Conservation (phyloP, 257 asterid genomes). For the Fraxinus americana region DNA sequence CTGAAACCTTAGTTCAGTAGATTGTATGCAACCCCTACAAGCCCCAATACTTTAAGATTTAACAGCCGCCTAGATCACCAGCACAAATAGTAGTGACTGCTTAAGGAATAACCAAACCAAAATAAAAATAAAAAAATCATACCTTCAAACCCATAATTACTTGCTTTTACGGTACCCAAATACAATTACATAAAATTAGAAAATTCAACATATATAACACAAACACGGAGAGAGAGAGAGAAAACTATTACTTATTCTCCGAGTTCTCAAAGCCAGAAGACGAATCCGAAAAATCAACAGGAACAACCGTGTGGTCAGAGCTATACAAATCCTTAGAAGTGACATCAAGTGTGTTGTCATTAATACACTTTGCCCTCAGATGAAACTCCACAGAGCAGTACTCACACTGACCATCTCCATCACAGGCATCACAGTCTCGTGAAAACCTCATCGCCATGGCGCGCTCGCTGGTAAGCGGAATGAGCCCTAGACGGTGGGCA, state of each 20-base stretch:
- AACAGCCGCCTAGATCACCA: not conserved
- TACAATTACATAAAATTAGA: constrained; percentile 1
- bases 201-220: constrained; percentile 3
- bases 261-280: constrained; percentile 46
- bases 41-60: not conserved
- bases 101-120: too few species aligned
- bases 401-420: constrained; percentile 98
- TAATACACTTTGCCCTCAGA: constrained; percentile 71
- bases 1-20: too few species aligned
- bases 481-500: constrained; percentile 87
- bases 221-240: not conserved
- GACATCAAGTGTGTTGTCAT: constrained; percentile 85
- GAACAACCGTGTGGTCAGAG: constrained; percentile 86
- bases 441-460: constrained; percentile 98
- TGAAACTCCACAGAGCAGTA: constrained; percentile 95
- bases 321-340: constrained; percentile 86
- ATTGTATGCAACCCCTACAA: not conserved
- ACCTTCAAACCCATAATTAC: not conserved
- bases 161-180: not conserved
- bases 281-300: constrained; percentile 76
- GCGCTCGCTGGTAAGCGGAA: constrained; percentile 84
- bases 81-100: not conserved
- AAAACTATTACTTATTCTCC: constrained; percentile 46
- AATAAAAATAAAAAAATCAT: not conserved
- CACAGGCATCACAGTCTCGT: constrained; percentile 97